These are phyloP conservation scores for Cladosporium velox DNA, from an alignment of 2,329 filamentous ascomycete genomes.

Conservation along the genomic window DNA sequence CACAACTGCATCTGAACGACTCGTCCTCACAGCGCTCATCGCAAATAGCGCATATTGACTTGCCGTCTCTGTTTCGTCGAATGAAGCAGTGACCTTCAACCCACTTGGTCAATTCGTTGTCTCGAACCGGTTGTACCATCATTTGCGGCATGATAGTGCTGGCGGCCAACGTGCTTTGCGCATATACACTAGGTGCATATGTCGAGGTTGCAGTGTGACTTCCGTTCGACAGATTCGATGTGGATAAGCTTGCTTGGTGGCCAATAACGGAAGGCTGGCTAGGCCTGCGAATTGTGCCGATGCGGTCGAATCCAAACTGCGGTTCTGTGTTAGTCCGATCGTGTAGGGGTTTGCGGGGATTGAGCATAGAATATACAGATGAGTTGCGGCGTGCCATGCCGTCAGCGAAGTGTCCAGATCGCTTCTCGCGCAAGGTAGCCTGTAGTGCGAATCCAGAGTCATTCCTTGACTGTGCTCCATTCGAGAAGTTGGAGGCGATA, in stretches of 20 bases:
- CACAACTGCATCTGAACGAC: constrained; percentile 69
- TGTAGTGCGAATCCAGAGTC: constrained; percentile 90
- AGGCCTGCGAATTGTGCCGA: constrained; percentile 64
- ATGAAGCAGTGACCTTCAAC: constrained; percentile 82
- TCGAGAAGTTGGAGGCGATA: constrained; percentile 68
- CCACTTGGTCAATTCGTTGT: constrained; percentile 79
- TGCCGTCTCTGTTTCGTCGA: constrained; percentile 61
- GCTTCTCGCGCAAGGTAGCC: constrained; percentile 85
- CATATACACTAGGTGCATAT: constrained; percentile 82
- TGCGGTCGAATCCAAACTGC: constrained; percentile 73
- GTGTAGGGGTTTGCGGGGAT: constrained; percentile 30
- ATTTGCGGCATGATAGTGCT: constrained; percentile 86
- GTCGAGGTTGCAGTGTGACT: constrained; percentile 40
- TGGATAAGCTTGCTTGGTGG: constrained; percentile 65
- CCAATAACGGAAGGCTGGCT: constrained; percentile 63
- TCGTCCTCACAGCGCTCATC: constrained; percentile 74
- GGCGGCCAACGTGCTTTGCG: constrained; percentile 80
- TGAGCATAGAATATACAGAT: constrained; percentile 55
- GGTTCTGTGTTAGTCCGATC: constrained; percentile 36
- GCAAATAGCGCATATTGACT: constrained; percentile 69
- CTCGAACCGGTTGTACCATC: constrained; percentile 74
- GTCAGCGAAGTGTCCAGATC: constrained; percentile 83
- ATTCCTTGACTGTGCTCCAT: constrained; percentile 79
- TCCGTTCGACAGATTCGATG: constrained; percentile 60
- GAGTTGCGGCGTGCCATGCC: constrained; percentile 81